These are phyloP conservation scores for Bipolaris zeicola DNA, from an alignment of 2,329 filamentous ascomycete genomes.

Conservation along the genomic window DNA sequence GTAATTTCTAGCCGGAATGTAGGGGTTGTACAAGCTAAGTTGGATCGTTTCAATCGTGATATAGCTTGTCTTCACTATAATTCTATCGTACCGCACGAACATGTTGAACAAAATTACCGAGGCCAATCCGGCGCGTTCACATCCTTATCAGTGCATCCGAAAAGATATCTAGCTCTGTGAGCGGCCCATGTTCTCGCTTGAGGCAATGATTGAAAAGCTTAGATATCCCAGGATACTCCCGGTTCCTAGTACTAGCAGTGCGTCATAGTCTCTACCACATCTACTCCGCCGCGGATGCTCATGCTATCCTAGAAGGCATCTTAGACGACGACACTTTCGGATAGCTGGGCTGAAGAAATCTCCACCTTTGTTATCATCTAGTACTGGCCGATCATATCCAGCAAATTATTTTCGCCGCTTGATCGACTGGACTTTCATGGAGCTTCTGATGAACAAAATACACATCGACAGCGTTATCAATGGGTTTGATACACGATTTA, in stretches of 20 bases:
- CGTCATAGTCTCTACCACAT: slow-evolving; percentile 2
- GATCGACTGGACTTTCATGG: neutral
- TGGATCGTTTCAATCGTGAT: slow-evolving; percentile 1
- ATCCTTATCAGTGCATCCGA: neutral
- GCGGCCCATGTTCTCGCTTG: neutral
- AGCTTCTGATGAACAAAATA: slow-evolving; percentile 4
- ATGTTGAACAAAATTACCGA: neutral
- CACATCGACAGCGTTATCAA: neutral
- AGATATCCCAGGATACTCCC: neutral
- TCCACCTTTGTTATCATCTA: neutral
- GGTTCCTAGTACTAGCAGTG: neutral
- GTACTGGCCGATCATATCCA: neutral
- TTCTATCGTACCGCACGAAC: neutral
- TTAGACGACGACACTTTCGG: neutral
- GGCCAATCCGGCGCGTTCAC: neutral
- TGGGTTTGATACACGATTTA: neutral
- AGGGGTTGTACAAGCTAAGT: neutral
- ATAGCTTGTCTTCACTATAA: neutral
- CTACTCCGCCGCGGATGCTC: neutral
- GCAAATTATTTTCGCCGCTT: neutral
- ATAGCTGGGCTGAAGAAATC: neutral
- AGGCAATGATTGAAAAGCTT: neutral
- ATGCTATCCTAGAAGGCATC: neutral
- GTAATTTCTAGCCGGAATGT: neutral
- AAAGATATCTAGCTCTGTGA: neutral